These are phyloP conservation scores for Gleditsia sinensis DNA, from an alignment of 306 rosid species.

Conservation along the genomic window DNA sequence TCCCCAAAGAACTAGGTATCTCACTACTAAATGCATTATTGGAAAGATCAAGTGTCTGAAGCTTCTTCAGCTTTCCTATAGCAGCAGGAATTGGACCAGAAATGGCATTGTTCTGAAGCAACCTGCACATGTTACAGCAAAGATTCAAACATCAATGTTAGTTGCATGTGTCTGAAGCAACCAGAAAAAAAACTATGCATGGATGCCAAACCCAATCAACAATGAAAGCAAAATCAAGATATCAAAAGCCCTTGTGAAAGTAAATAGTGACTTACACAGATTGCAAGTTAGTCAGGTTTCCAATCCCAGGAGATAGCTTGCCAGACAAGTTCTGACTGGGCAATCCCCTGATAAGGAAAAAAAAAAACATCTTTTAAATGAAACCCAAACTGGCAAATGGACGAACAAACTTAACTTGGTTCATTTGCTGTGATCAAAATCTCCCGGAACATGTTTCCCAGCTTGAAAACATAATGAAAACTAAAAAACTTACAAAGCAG, in stretches of 20 bases:
- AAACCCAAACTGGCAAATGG: slow-evolving; percentile 28
- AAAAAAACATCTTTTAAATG: slow-evolving; percentile 6
- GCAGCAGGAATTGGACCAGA: slow-evolving; percentile 81
- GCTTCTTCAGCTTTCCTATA: slow-evolving; percentile 78
- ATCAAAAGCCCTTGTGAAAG: slow-evolving; percentile 2
- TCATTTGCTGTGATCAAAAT: slow-evolving; percentile 5
- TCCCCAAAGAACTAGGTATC: slow-evolving; percentile 87
- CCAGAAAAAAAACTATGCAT: slow-evolving; percentile 8
- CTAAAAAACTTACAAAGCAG: slow-evolving; percentile 72
- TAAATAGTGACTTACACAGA: slow-evolving; percentile 71
- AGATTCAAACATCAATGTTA: not conserved
- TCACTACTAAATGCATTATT: slow-evolving; percentile 68
- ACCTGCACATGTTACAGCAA: slow-evolving; percentile 48
- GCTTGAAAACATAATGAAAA: slow-evolving; percentile 13
- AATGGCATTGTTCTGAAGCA: slow-evolving; percentile 93
- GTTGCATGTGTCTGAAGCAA: slow-evolving; percentile 7
- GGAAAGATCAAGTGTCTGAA: slow-evolving; percentile 94
- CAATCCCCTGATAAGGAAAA: slow-evolving; percentile 62
- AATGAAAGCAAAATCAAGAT: not conserved
- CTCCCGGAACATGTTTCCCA: slow-evolving; percentile 13
- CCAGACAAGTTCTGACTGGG: slow-evolving; percentile 99
- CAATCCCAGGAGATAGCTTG: slow-evolving; percentile 77
- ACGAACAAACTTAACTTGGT: not conserved
- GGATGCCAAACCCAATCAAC: slow-evolving; percentile 29
- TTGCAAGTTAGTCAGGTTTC: slow-evolving; percentile 87